phyloP scores from a whole-genome alignment of 345 rosid species.

The Rhizophora mangle region DNA sequence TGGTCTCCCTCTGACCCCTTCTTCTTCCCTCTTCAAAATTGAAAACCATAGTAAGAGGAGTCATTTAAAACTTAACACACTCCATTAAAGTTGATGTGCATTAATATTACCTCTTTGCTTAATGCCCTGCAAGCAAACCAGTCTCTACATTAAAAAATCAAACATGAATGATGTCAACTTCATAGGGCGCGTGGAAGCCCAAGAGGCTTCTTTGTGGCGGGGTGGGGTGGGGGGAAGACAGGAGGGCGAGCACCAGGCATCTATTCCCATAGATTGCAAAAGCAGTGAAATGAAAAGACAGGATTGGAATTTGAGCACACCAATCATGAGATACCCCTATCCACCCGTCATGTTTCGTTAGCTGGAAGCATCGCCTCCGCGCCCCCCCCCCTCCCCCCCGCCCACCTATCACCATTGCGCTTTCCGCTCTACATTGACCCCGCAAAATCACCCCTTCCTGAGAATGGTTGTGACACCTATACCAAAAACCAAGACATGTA shows the following conservation, averaged over 20 bases:
- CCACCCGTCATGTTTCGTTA: slow-evolving; percentile 46
- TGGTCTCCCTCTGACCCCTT: too few relatives aligned
- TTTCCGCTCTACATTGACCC: background rate
- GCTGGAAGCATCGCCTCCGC: slow-evolving; percentile 42
- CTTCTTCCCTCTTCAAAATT: too few relatives aligned
- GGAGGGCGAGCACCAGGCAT: background rate
- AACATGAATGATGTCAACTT: too few relatives aligned
- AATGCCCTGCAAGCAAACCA: too few relatives aligned
- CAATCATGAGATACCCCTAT: slow-evolving; percentile 44
- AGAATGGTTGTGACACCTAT: background rate
- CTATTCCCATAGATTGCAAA: background rate
- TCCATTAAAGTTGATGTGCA: too few relatives aligned
- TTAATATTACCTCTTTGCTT: too few relatives aligned
- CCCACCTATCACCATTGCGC: background rate
- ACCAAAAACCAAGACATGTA: background rate
- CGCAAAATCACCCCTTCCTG: background rate
- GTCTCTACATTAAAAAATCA: too few relatives aligned
- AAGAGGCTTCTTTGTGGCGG: background rate
- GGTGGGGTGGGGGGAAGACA: background rate
- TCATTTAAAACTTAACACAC: too few relatives aligned
- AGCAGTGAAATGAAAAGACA: slow-evolving; percentile 10
- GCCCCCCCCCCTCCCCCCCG: background rate
- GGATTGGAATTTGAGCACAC: slow-evolving; percentile 19
- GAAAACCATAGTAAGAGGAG: too few relatives aligned
- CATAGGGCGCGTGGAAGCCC: background rate